Evolutionary conservation across 2,329 filamentous ascomycete genomes (phyloP), one percentile per base, ranked within the genome.

Genomic region (Pseudopyricularia javanii): DNA sequence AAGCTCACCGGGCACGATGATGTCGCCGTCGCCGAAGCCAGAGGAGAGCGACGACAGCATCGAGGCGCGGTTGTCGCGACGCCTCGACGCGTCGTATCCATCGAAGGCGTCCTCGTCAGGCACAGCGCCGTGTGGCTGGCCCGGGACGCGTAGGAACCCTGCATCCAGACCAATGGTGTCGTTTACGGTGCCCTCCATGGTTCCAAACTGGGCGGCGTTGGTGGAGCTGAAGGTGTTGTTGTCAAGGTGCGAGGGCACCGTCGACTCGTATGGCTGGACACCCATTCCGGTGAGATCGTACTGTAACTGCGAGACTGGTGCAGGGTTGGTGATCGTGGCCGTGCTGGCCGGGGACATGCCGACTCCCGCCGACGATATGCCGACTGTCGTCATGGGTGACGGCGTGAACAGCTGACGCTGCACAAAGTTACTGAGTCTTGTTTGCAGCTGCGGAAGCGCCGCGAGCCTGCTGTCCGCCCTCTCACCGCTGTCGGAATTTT

Each of bases 21-120:
- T 78, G 47, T 82, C 76, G 24, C 74, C 78, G 59, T 84, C 80
- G 17, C 80, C 80, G 56, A 83, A 83, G 7, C 80, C 80, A 0
- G 81, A 84, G 0, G 80, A 83, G 4, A 84, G 67, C 0, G 80
- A 83, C 0, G 80, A 83, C 32, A 81, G 59, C 49, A 74, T 73
- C 55, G 75, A 80, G 4, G 66, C 61, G 7, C 72, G 69, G 32
- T 72, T 70, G 3, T 64, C 64, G 53, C 66, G 65, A 33, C 66
- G 63, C 30, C 61, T 62, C 4, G 59, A 50, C 14, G 66, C 63
- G 9, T 45, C 14, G 24, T 24, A 45, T 7, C 20, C 40, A 20
- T 67, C 63, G 54, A 69, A 69, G 3, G 64, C 28, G 28, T 30
- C 28, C 5, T 9, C 28, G 28, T 30, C 9, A 9, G 9, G 28